Base-by-base conservation (phyloP, 2,329 filamentous ascomycete species). In the Colletotrichum sansevieriae region DNA sequence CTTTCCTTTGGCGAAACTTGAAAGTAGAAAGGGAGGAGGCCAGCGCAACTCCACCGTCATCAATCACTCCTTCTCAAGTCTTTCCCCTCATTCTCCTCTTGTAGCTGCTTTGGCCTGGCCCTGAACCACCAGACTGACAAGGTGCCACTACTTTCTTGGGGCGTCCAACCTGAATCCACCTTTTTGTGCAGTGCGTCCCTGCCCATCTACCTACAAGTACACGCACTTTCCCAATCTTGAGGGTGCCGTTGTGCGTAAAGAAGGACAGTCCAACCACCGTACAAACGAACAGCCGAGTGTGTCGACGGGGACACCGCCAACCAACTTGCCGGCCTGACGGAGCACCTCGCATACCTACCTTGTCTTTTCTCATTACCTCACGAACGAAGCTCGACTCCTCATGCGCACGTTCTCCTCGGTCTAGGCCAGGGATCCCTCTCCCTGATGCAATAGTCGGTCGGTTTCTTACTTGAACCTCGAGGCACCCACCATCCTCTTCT, bases 1-100 rank as follows among this genome's bases (percentile, higher is more conserved):
- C 18, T 15, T 54, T 41, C 22, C 44, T 59, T 13, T 37, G 52
- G 54, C 18, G 29, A 37, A 39, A 39, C 37, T 39, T 39, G 37
- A 51, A 52, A 52, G 39, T 39, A 37, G 3, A 35, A n/a, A n/a
- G 15, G 39, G 65, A n/a, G 46, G 39, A 61, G 57, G 55, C 61
- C 35, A 65, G 46, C 61, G 65, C 65, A 65, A 54, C 46, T 65
- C 61, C 62, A 41, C 41, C 62, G 55, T 65, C 65, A 65, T 60
- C 62, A 49, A 22, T 46, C 54, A 29, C 18, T 41, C 61, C 47
- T 49, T 37, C 29, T 35, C 58, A 37, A 37, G 8, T 22, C 46
- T 51, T 54, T 33, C 9, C 22, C 51, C 43, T 57, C 47, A n/a
- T 33, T 41, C 35, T 37, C 33, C 5, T 25, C 15, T 54, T 47